phyloP scores from a whole-genome alignment of 2,329 filamentous ascomycete genomes.

The Fusarium albidum region DNA sequence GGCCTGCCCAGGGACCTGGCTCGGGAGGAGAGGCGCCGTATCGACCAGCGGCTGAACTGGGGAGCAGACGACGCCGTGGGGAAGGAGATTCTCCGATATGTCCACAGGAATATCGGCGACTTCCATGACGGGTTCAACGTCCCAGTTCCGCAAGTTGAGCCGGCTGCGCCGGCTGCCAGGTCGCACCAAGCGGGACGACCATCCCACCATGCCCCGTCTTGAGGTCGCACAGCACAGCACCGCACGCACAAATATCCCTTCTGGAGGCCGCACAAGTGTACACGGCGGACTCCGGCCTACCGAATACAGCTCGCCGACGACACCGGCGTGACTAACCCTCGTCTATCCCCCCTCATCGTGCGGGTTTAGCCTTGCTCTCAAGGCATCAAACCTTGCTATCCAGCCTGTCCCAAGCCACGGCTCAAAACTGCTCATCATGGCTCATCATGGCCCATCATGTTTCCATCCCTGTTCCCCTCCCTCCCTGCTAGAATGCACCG shows the following conservation, averaged over 20 bases:
- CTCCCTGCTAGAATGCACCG: background rate
- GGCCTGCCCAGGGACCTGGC: constrained; percentile 43
- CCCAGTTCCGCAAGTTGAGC: constrained; percentile 9
- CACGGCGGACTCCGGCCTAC: constrained; percentile 18
- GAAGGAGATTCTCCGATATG: constrained; percentile 38
- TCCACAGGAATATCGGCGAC: constrained; percentile 30
- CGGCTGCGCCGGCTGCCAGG: background rate
- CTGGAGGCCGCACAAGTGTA: background rate
- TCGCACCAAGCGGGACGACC: background rate
- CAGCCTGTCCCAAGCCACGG: background rate
- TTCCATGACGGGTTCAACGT: constrained; percentile 24
- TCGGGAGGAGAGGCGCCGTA: constrained; percentile 34
- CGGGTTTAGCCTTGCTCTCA: background rate
- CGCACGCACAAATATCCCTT: background rate
- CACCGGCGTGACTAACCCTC: constrained; percentile 12
- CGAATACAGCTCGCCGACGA: constrained; percentile 29
- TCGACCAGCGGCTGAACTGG: constrained; percentile 44
- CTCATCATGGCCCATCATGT: constrained; percentile 12
- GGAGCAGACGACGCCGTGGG: constrained; percentile 38
- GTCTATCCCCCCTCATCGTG: background rate
- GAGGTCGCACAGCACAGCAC: background rate
- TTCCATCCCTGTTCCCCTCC: background rate
- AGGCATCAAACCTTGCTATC: too few species aligned
- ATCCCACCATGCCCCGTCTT: background rate
- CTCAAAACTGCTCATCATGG: constrained; percentile 6